These are phyloP conservation scores for Syzygium syzygioides DNA, from an alignment of 441 rosid species.

Conservation along the genomic window DNA sequence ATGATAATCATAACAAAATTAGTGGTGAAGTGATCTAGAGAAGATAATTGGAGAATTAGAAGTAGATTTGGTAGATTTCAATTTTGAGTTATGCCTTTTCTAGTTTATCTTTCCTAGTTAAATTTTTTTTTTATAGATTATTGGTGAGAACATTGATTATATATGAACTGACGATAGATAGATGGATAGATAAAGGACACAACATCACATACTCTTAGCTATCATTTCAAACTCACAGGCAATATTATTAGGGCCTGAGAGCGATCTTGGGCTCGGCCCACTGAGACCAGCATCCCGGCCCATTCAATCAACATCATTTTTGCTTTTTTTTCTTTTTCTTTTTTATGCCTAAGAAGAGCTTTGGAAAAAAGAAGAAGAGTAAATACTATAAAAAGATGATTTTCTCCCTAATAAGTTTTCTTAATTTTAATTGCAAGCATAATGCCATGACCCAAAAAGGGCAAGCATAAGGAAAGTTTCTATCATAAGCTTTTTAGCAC, in stretches of 20 bases:
- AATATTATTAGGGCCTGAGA: not conserved
- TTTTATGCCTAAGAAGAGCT: not conserved
- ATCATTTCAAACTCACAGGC: not conserved
- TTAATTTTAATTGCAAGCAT: not conserved
- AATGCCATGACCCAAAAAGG: not conserved
- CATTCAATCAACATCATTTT: not conserved
- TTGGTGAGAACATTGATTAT: not conserved
- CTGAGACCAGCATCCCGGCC: not conserved
- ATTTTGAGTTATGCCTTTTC: not conserved
- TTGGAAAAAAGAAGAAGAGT: not conserved
- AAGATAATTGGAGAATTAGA: not conserved
- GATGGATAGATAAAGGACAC: not conserved
- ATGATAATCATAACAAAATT: not conserved
- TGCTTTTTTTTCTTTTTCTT: not conserved
- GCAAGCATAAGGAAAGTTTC: not conserved
- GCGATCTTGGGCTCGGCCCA: not conserved
- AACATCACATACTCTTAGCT: not conserved
- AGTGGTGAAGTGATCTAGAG: not conserved
- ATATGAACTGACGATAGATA: not conserved
- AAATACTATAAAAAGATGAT: not conserved
- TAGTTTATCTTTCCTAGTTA: not conserved
- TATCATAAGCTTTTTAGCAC: not conserved
- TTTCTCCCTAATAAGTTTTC: not conserved
- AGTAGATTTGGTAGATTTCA: not conserved
- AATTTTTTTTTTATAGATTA: too few relatives aligned